Evolutionary conservation across 306 rosid species (phyloP).

Genomic region (Ziziphus jujuba): DNA sequence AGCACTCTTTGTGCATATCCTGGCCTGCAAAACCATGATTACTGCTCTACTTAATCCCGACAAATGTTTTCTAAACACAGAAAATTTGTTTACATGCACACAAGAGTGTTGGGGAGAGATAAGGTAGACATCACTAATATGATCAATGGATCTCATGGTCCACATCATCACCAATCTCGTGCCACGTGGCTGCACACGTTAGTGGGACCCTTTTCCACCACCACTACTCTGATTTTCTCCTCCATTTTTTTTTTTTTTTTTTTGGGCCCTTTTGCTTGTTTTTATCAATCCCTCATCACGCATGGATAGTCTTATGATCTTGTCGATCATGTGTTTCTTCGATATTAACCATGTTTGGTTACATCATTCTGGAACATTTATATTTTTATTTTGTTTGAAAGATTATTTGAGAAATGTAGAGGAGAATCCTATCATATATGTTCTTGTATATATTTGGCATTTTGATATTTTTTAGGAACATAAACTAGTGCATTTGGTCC

Average conservation of each 20-base stretch:
- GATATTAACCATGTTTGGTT: background rate
- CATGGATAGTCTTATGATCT: constrained; percentile 24
- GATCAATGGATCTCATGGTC: constrained; percentile 4
- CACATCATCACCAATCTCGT: constrained; percentile 8
- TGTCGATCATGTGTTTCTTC: constrained; percentile 20
- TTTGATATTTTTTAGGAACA: too few species aligned
- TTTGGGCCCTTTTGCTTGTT: too few species aligned
- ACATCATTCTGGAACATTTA: constrained; percentile 6
- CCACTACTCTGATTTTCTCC: background rate
- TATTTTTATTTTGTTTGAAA: background rate
- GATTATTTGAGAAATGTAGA: too few species aligned
- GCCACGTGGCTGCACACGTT: constrained; percentile 20
- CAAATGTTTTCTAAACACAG: constrained; percentile 4
- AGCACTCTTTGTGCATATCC: constrained; percentile 7
- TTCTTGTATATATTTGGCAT: too few species aligned
- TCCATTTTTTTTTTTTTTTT: too few species aligned
- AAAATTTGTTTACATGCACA: background rate
- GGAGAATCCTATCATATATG: too few species aligned
- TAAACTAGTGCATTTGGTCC: too few species aligned
- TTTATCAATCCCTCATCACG: background rate
- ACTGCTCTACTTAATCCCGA: constrained; percentile 21
- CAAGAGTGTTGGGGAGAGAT: background rate
- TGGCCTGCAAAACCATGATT: constrained; percentile 21
- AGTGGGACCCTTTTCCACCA: background rate
- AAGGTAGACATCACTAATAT: background rate